Conservation (phyloP, 208 protist genomes). For the Crithidia acanthocephali region DNA sequence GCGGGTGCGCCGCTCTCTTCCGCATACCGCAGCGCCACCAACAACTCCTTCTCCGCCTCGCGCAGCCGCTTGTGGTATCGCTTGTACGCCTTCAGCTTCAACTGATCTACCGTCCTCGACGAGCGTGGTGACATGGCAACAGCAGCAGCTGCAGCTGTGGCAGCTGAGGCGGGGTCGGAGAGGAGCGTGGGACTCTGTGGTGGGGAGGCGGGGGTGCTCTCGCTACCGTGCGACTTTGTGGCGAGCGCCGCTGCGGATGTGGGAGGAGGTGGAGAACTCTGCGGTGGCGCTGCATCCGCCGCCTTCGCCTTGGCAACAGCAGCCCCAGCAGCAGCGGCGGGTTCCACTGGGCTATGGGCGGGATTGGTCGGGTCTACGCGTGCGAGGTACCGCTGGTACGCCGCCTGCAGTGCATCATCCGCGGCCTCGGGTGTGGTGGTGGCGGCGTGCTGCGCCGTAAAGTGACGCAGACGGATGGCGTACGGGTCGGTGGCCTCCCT, state of each 20-base stretch:
- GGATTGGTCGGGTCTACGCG: constrained; percentile 1
- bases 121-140: not conserved
- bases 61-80: constrained; percentile 27
- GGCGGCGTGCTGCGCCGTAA: constrained; percentile 3
- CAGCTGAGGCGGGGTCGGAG: no score
- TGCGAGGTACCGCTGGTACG: constrained; percentile 12
- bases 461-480: not conserved
- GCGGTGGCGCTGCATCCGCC: no score
- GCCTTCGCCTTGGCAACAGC: no score
- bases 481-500: not conserved
- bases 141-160: not conserved
- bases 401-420: not conserved
- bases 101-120: constrained; percentile 16
- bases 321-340: no score
- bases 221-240: no score
- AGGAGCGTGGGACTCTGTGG: no score
- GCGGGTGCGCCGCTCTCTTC: constrained; percentile 14
- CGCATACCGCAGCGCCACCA: constrained; percentile 15
- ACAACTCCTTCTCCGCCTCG: constrained; percentile 35
- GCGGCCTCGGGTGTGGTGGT: not conserved
- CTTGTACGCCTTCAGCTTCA: constrained; percentile 36
- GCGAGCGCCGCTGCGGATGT: no score
- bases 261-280: no score
- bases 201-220: no score
- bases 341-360: not conserved